These are phyloP conservation scores for Biancaea sappan DNA, from an alignment of 306 rosid genomes.

Conservation along the genomic window DNA sequence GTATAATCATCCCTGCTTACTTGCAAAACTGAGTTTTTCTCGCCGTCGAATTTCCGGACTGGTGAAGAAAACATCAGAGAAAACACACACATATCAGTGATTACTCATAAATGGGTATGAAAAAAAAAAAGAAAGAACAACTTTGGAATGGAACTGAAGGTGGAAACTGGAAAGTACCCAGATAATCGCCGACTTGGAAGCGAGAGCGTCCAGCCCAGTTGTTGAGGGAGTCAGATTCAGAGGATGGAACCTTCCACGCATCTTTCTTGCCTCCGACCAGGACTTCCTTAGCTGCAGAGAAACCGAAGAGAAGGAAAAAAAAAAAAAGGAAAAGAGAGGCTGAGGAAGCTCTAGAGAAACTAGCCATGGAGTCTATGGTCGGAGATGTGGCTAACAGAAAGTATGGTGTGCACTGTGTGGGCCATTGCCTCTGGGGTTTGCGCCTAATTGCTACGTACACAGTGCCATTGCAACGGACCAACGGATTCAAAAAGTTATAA, in stretches of 20 bases:
- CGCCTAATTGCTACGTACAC: not conserved
- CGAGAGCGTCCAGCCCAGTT: conserved; percentile 76
- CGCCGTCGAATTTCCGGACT: conserved; percentile 80
- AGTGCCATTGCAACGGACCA: conserved; percentile 21
- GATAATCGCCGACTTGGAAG: conserved; percentile 66
- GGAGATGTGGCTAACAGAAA: conserved; percentile 21
- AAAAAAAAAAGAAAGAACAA: not conserved
- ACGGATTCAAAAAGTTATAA: not conserved
- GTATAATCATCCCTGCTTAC: conserved; percentile 66
- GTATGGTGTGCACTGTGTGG: conserved; percentile 24
- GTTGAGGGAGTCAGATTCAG: conserved; percentile 68
- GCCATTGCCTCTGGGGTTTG: conserved; percentile 5
- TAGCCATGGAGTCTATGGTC: conserved; percentile 58
- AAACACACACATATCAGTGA: not conserved
- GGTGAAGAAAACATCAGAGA: not conserved
- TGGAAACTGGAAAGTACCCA: conserved; percentile 54
- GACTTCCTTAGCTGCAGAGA: conserved; percentile 66
- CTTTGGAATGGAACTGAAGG: not conserved
- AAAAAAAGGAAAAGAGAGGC: conserved; percentile 41
- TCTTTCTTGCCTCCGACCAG: conserved; percentile 70
- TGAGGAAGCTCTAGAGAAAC: conserved; percentile 32
- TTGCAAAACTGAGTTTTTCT: conserved; percentile 77
- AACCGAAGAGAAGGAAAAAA: conserved; percentile 46
- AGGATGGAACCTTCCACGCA: conserved; percentile 82
- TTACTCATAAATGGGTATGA: too few species aligned